Evolutionary conservation across 179 eudicot species (phyloP), one percentile per base, ranked within the genome.

Genomic region (Pouteria campechiana): DNA sequence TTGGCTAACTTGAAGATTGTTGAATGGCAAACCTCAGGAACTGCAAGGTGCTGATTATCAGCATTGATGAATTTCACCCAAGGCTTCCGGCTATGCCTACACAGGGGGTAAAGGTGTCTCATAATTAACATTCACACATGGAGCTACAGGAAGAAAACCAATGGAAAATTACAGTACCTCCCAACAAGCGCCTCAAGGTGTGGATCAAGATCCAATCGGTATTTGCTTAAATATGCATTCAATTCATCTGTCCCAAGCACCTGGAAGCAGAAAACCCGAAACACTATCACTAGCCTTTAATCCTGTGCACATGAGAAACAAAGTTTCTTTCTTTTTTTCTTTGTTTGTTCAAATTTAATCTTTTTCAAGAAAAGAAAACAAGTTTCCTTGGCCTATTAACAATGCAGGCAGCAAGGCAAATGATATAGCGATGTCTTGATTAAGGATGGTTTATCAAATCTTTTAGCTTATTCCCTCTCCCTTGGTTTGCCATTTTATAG

Each of bases 11-110:
- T 11, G 15, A 14, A 7, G 13, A 24, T 32, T 21, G 15, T 16
- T 15, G 31, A 46, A 31, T 6, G 12, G 2, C 9, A 16, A 9
- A 89, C 97, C 81, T 89, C 95, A 7, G 93, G 93, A 34, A 75
- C 85, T 28, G 89, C 97, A 65, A 85, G 42, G 68, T 78, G 97
- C 38, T 85, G 97, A 65, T 84, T 84, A 50, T 89, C 97, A 3
- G 77, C 51, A 46, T 76, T 89, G 3, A 89, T 72, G 54, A 81
- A 89, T 57, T 77, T 85, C 20, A 77, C 48, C 93, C 86, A 85
- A 7, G 86, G 95, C 60, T 89, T 85, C 50, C 81, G 69, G 58
- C 73, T 71, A 45, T 89, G 95, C 72, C 97, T 89, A 50, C n/a
- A n/a, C n/a, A n/a, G n/a, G n/a, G n/a, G n/a, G n/a, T n/a, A n/a